Base-by-base conservation (phyloP, 305 asterid genomes). In the Fraxinus nigra region DNA sequence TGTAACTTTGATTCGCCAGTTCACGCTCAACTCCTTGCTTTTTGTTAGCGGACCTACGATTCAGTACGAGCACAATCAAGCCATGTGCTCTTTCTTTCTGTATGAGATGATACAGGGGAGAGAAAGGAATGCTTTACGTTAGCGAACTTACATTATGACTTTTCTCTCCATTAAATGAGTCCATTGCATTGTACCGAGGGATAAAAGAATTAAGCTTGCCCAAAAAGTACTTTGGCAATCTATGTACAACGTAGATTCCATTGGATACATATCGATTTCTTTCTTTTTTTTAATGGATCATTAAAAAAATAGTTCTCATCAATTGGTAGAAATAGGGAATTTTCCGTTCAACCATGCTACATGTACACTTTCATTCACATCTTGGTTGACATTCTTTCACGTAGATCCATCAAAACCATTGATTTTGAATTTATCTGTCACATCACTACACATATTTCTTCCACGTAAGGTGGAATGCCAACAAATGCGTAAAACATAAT, bases 21-120 rank as follows among this genome's bases (percentile, higher is more conserved):
- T 81, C 73, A 81, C n/a, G 67, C 80, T 81, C 84, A 81, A 81
- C 80, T 75, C 84, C 77, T 75, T 11, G 26, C 80, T 81, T 75
- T 81, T 38, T 48, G 28, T 63, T 76, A 81, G 69, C n/a, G 16
- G 40, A 81, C 80, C 76, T 75, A 76, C 51, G 37, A 56, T 46
- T 74, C 51, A 7, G 5, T 59, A 4, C 2, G 67, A 14, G 67
- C 51, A 10, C 51, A 40, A 40, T 40, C 51, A 40, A 40, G 59
- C 67, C 24, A 10, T 56, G 1, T 22, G 11, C 67, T 56, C 67
- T 56, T 5, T 56, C 67, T 56, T 54, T 54, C 10, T 18, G 4
- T 18, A 4, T 5, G 10, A 2, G 67, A 56, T 7, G 8, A 18
- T 56, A 56, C 22, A 22, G 3, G 67, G 10, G 28, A 56, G 65